Conservation (phyloP, 331 rosid species). For the Prunus yedoensis region DNA sequence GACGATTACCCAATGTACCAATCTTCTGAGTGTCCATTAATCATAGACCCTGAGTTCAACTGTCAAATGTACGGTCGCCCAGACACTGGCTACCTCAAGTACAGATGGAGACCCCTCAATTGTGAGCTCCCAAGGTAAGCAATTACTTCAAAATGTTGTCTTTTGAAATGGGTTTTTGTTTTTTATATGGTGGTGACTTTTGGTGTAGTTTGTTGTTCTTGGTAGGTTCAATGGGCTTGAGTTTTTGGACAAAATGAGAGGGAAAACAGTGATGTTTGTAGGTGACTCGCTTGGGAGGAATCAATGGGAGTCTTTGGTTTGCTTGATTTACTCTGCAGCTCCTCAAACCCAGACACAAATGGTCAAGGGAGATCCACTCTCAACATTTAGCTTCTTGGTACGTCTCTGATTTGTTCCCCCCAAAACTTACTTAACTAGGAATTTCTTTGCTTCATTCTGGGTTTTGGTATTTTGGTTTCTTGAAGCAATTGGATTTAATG, state of each 20-base stretch:
- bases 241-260: conserved; percentile 70
- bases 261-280: conserved; percentile 88
- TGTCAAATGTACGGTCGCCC: conserved; percentile 95
- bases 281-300: conserved; percentile 93
- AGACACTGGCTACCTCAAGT: conserved; percentile 76
- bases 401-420: conserved; percentile 17
- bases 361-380: conserved; percentile 74
- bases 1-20: conserved; percentile 77
- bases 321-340: conserved; percentile 59
- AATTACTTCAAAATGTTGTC: conserved; percentile 3
- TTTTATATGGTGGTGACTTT: conserved; percentile 27
- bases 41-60: conserved; percentile 84
- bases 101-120: conserved; percentile 84
- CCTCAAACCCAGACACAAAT: conserved; percentile 67
- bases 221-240: conserved; percentile 87
- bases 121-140: conserved; percentile 95
- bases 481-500: background rate
- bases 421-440: background rate
- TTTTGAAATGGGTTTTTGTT: background rate
- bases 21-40: conserved; percentile 61
- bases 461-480: background rate
- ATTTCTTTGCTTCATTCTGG: background rate
- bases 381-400: conserved; percentile 82
- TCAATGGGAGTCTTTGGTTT: conserved; percentile 93
- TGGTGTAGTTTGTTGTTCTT: conserved; percentile 45